Evolutionary conservation across 1,284 basidiomycete species (phyloP).

Genomic region (Cutaneotrichosporon dermatis): DNA sequence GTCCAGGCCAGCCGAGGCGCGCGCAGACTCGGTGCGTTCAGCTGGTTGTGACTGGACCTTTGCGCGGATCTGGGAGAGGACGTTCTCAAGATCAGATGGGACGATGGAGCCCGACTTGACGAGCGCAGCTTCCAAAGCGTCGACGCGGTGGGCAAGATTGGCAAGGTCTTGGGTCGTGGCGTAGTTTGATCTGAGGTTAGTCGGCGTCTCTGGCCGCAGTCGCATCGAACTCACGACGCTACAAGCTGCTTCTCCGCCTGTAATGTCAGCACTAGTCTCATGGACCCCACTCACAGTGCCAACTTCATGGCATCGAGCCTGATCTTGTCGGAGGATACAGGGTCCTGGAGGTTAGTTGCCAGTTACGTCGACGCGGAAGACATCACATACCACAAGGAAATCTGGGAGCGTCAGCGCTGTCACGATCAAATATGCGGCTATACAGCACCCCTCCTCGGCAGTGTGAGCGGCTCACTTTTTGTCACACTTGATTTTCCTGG

Average conservation of each 20-base stretch:
- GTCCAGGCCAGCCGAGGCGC: neutral
- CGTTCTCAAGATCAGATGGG: slow-evolving; percentile 43
- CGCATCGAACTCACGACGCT: slow-evolving; percentile 28
- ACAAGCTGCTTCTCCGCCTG: slow-evolving; percentile 42
- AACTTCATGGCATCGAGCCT: slow-evolving; percentile 49
- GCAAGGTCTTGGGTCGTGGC: slow-evolving; percentile 46
- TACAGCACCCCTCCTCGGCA: too few relatives aligned
- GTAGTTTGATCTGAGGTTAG: slow-evolving; percentile 30
- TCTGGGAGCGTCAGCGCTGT: neutral
- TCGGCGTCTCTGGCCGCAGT: too few relatives aligned
- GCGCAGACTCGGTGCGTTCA: neutral
- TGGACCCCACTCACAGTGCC: slow-evolving; percentile 35
- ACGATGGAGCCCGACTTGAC: slow-evolving; percentile 41
- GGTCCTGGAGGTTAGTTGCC: slow-evolving; percentile 30
- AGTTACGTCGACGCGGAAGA: neutral
- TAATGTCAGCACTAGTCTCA: slow-evolving; percentile 13
- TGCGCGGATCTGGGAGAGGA: slow-evolving; percentile 25
- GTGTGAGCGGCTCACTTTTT: slow-evolving; percentile 36
- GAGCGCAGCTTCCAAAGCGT: slow-evolving; percentile 46
- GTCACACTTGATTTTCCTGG: slow-evolving; percentile 49
- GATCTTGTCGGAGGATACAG: slow-evolving; percentile 46
- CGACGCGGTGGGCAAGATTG: slow-evolving; percentile 44
- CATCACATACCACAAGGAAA: slow-evolving; percentile 12
- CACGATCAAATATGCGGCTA: too few relatives aligned
- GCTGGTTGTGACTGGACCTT: slow-evolving; percentile 4